A percentile compares a stretch with the other conserved stretches of the same genome.
Conservation (phyloP, 371 early-diverging fungal species). For the Zopfochytrium polystomum region DNA sequence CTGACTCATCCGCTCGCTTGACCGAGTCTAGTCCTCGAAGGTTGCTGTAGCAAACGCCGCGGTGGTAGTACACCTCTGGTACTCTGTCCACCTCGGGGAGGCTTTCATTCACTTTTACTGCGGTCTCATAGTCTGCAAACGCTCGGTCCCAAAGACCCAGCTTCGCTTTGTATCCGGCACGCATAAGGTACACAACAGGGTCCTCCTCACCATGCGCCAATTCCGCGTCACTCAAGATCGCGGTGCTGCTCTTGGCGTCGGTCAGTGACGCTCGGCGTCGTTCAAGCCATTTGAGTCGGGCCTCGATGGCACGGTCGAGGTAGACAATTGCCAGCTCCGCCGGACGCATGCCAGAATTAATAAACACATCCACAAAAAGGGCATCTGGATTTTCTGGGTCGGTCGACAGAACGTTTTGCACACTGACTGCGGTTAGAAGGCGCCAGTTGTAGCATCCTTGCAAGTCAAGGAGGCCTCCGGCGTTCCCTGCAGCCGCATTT, state of each 20-base stretch:
- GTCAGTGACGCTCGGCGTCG: not conserved
- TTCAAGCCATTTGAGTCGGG: not conserved
- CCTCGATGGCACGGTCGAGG: conserved; percentile 12
- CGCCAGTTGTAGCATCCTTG: conserved; percentile 11
- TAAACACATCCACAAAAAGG: conserved; percentile 29
- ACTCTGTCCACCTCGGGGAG: conserved; percentile 1
- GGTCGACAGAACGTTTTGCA: conserved; percentile 17
- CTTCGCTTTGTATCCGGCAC: conserved; percentile 18
- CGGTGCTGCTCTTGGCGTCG: not conserved
- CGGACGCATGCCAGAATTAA: conserved; percentile 29
- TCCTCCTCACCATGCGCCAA: conserved; percentile 3
- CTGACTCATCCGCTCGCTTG: conserved; percentile 11
- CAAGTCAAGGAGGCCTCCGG: conserved; percentile 27
- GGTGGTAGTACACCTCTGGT: conserved; percentile 30
- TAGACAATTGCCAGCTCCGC: conserved; percentile 27
- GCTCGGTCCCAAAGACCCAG: conserved; percentile 23
- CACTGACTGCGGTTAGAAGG: conserved; percentile 26
- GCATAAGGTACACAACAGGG: conserved; percentile 16
- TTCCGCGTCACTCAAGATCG: not conserved
- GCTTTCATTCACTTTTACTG: conserved; percentile 11
- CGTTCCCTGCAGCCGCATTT: conserved; percentile 16
- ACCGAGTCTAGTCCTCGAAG: conserved; percentile 13
- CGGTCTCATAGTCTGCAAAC: conserved; percentile 24
- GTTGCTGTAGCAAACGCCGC: conserved; percentile 32
- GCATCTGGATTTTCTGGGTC: conserved; percentile 23